phyloP scores from a whole-genome alignment of 1,139 yeast genomes.

The Scheffersomyces lignicola region DNA sequence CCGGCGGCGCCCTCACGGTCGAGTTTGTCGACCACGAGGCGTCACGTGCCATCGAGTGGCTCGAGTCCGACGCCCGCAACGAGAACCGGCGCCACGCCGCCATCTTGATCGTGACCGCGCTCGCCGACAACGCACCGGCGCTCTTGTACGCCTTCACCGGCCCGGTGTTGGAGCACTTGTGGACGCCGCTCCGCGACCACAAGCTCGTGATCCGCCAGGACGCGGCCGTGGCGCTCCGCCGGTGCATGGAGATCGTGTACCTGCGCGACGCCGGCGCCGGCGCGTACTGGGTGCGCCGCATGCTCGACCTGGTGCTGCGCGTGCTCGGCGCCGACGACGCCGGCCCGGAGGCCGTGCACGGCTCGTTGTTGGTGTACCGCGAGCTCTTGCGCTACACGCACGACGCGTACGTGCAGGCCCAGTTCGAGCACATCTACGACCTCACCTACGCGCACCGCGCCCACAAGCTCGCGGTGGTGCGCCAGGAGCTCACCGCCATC shows the following conservation, averaged over 20 bases:
- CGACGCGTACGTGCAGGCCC: constrained; percentile 46
- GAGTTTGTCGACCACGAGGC: constrained; percentile 94
- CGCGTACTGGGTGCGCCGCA: constrained; percentile 69
- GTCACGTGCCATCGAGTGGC: constrained; percentile 86
- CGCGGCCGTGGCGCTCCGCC: constrained; percentile 78
- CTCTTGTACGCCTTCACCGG: constrained; percentile 75
- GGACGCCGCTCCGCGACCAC: constrained; percentile 84
- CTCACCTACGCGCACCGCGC: constrained; percentile 73
- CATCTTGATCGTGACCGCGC: constrained; percentile 74
- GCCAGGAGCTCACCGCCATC: constrained; percentile 80
- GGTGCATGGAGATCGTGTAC: constrained; percentile 75
- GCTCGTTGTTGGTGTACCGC: constrained; percentile 77
- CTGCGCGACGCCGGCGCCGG: constrained; percentile 75
- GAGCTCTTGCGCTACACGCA: constrained; percentile 75
- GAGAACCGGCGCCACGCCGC: constrained; percentile 91
- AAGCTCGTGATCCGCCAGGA: constrained; percentile 76
- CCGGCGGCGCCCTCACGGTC: constrained; percentile 86
- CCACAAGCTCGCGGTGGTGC: constrained; percentile 70
- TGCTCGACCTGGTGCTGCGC: constrained; percentile 60
- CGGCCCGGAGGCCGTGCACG: constrained; percentile 72
- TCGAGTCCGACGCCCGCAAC: constrained; percentile 70
- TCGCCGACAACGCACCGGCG: constrained; percentile 88
- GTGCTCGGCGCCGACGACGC: constrained; percentile 27
- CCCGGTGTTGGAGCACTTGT: constrained; percentile 76
- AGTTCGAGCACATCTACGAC: constrained; percentile 77